Percentiles rank a stretch among this genome's conserved stretches.
Evolutionary conservation across 768 basidiomycete species (phyloP).

Genomic region (Suillus luteus): DNA sequence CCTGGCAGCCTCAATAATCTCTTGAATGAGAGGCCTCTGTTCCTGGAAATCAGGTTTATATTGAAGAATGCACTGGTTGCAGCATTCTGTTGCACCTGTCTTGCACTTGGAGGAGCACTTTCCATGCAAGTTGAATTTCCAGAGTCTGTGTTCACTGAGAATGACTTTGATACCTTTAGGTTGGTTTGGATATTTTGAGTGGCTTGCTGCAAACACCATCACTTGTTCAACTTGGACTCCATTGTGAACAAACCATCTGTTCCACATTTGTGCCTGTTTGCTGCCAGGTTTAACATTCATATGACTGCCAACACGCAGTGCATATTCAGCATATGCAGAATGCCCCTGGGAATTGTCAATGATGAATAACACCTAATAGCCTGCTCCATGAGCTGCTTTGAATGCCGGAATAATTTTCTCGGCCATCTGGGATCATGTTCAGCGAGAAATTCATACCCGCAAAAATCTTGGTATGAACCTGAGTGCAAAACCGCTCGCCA

Average conservation of each 20-base stretch:
- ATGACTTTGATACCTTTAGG: constrained; percentile 18
- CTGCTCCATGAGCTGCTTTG: constrained; percentile 26
- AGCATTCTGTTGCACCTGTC: too few relatives aligned
- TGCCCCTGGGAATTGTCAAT: constrained; percentile 32
- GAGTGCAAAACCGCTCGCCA: constrained; percentile 10
- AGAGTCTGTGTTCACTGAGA: too few relatives aligned
- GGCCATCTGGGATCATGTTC: not conserved
- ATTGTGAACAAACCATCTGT: too few relatives aligned
- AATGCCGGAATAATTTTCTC: constrained; percentile 15
- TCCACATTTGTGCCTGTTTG: constrained; percentile 16
- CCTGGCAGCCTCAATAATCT: constrained; percentile 24
- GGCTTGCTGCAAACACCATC: too few relatives aligned
- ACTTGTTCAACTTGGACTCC: constrained; percentile 10
- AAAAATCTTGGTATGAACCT: constrained; percentile 9
- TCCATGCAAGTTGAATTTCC: too few relatives aligned
- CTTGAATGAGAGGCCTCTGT: constrained; percentile 27
- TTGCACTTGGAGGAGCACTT: too few relatives aligned
- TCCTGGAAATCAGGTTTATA: constrained; percentile 13
- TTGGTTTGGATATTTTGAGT: too few relatives aligned
- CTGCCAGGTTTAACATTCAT: constrained; percentile 30
- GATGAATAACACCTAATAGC: constrained; percentile 11
- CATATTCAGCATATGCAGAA: constrained; percentile 27
- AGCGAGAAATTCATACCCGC: not conserved
- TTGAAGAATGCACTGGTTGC: too few relatives aligned
- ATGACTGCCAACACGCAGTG: constrained; percentile 9